A percentile compares a stretch with the other conserved stretches of the same genome.
Evolutionary conservation across 805 yeast species (phyloP).

Genomic region (Zygoascus tannicola): DNA sequence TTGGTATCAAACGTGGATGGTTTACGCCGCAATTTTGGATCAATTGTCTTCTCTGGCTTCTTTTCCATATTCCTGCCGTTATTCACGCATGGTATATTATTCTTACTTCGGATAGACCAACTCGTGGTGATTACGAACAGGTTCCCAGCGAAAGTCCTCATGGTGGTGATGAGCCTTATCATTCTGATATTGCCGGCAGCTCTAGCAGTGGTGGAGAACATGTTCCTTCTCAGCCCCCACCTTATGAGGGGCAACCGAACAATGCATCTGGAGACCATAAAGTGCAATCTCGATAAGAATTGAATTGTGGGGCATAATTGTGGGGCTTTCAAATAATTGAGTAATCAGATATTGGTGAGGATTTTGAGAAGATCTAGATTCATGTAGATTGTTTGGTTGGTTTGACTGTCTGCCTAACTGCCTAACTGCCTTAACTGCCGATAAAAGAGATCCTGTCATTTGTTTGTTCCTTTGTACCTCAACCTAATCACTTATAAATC

Average conservation of each 20-base stretch:
- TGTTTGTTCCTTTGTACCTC: too few relatives aligned
- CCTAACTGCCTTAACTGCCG: too few relatives aligned
- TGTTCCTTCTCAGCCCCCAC: too few relatives aligned
- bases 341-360: too few relatives aligned
- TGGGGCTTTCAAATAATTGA: too few relatives aligned
- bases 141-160: constrained; percentile 14
- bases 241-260: neutral
- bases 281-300: neutral
- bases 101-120: constrained; percentile 21
- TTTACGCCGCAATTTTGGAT: constrained; percentile 42
- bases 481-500: too few relatives aligned
- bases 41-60: constrained; percentile 46
- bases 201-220: neutral
- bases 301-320: neutral
- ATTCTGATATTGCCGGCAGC: neutral
- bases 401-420: too few relatives aligned
- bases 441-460: too few relatives aligned
- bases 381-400: too few relatives aligned
- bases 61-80: constrained; percentile 62
- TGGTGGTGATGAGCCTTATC: too few relatives aligned
- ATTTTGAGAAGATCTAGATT: too few relatives aligned
- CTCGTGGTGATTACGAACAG: constrained; percentile 9
- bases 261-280: neutral
- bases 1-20: constrained; percentile 46
- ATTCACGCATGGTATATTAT: constrained; percentile 56